Evolutionary conservation across 257 asterid species (phyloP), one percentile per base, ranked within the genome.

Genomic region (Rauvolfia tetraphylla): DNA sequence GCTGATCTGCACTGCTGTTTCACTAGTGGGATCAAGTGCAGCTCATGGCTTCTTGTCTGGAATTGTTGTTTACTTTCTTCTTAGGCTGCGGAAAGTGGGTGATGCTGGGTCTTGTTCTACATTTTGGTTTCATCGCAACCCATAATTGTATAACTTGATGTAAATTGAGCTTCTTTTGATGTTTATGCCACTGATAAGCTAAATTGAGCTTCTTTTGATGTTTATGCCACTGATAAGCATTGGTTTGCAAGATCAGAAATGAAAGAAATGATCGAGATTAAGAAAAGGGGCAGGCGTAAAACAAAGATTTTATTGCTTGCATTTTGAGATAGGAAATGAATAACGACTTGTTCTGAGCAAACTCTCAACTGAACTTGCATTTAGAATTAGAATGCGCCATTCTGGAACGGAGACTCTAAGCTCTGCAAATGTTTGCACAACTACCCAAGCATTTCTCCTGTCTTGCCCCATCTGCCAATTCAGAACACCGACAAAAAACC

Each of bases 1-100:
- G 88, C 87, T 92, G 39, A 61, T 88, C 20, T 92, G 96, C 75
- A 78, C 90, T 0, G 85, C 88, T 18, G 97, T 89, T 75, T 93
- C 98, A 0, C 81, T 93, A 1, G 93, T 91, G 3, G 89, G 90
- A 0, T 91, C 97, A 15, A 93, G 96, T 74, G 96, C 95, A 41
- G 93, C 95, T 0, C 85, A 87, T 34, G 96, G 97, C 0, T 92
- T 90, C 73, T 67, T 90, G 66, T 84, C 84, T 85, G 97, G 93
- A 76, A 85, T 92, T 79, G 87, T 87, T 83, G 88, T 79, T 83
- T 88, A 83, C 80, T 78, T 90, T 71, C 85, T 92, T 62, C 76
- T 92, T 3, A 74, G 85, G 87, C 8, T 87, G 5, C 88, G 96
- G 73, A 86, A 34, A 39, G 68, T 73, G 27, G 83, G 85, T n/a